Base-by-base conservation (phyloP, 805 yeast species). In the Hanseniaspora lindneri region DNA sequence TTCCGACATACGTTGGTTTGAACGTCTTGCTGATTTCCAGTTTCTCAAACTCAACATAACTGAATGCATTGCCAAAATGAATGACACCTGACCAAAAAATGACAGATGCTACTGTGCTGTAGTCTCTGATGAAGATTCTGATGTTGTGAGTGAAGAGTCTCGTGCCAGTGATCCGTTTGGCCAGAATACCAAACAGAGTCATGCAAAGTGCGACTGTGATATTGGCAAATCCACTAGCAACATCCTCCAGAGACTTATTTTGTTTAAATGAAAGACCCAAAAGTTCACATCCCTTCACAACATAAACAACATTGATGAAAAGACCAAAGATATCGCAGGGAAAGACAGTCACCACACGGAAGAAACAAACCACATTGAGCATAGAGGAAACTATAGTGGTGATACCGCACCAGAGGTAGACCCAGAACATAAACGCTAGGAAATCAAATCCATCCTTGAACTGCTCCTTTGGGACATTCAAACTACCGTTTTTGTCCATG, bases 351-450 rank as follows among this genome's bases (percentile, higher is more conserved):
- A 88, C 83, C 55, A 74, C 79, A 53, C 76, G 75, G 65, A 86
- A 68, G 42, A 75, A 76, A 47, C 76, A 70, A 27, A 84, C 83
- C 53, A 75, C 66, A 61, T 89, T 89, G 46, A 74, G 65, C 2
- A 81, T 52, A 0, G 96, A 88, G 33, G 89, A 68, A 1, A 78
- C 51, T 23, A 84, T 66, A 65, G 92, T 97, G 66, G 84, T 72
- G 11, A 79, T 71, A 84, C 82, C 80, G 3, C 85, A 73, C 98
- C 98, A 89, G 5, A 92, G 69, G 57, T 87, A 84, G 28, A 89
- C 69, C 97, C 97, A 92, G 60, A 89, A 80, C 95, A 92, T 88
- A 62, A 89, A 89, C 16, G 88, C 86, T 65, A 89, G 87, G 60
- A 75, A 87, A 8, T 73, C 71, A 29, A 44, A 44, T 19, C 49